A percentile compares a stretch with the other conserved stretches of the same genome.
These are phyloP conservation scores for Hibiscus trionum DNA, from an alignment of 345 rosid species.

Conservation along the genomic window DNA sequence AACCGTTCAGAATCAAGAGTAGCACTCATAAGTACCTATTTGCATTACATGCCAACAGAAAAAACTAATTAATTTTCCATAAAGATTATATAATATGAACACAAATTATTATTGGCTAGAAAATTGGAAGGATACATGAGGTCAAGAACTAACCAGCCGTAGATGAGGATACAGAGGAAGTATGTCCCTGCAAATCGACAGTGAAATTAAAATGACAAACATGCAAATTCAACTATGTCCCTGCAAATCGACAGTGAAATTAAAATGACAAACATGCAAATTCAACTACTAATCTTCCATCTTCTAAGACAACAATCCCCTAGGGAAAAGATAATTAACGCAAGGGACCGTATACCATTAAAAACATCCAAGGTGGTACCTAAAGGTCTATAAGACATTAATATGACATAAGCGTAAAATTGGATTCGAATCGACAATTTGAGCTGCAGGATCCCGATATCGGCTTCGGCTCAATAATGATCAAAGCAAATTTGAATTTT, in stretches of 20 bases:
- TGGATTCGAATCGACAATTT: neutral
- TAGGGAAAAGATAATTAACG: neutral
- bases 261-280: neutral
- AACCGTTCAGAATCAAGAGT: slow-evolving; percentile 86
- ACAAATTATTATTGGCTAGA: slow-evolving; percentile 2
- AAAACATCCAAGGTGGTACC: neutral
- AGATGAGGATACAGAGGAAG: slow-evolving; percentile 73
- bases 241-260: slow-evolving; percentile 37
- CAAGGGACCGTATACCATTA: neutral
- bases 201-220: slow-evolving; percentile 4
- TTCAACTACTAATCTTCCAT: neutral
- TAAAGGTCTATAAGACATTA: neutral
- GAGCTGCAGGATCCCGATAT: neutral
- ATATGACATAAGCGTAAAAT: neutral
- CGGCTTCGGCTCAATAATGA: neutral
- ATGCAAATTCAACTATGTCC: slow-evolving; percentile 44
- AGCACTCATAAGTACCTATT: slow-evolving; percentile 93
- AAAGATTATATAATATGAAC: neutral
- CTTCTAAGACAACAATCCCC: neutral
- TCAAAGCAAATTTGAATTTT: neutral
- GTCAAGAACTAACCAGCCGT: slow-evolving; percentile 71
- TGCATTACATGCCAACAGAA: slow-evolving; percentile 1
- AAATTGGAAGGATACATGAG: neutral
- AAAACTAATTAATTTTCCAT: slow-evolving; percentile 1
- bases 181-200: slow-evolving; percentile 61